A percentile compares a stretch with the other conserved stretches of the same genome.
Evolutionary conservation across 306 rosid species (phyloP).

Genomic region (Prunus campanulata): DNA sequence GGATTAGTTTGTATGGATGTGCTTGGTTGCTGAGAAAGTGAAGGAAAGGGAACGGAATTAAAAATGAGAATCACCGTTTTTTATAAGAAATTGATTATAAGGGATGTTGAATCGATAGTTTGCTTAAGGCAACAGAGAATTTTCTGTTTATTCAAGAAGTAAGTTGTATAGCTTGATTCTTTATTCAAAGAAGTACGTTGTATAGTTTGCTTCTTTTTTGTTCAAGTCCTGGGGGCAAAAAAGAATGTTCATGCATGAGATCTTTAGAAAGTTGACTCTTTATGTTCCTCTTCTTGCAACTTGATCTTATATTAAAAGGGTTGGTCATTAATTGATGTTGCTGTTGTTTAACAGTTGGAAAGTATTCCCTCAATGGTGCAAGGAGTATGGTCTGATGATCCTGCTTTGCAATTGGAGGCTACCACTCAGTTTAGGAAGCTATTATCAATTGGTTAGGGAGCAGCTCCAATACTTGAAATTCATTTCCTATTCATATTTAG

Average conservation of each 20-base stretch:
- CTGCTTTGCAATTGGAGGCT: slow-evolving; percentile 54
- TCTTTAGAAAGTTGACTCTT: background rate
- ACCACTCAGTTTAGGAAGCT: slow-evolving; percentile 61
- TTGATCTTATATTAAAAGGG: background rate
- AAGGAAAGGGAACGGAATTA: background rate
- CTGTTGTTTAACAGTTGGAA: slow-evolving; percentile 38
- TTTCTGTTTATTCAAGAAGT: background rate
- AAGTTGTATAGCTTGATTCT: background rate
- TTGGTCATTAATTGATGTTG: slow-evolving; percentile 1
- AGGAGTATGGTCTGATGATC: slow-evolving; percentile 55
- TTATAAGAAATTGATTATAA: background rate
- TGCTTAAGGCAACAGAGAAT: background rate
- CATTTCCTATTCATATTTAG: background rate
- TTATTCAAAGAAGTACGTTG: background rate
- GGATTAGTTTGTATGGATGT: background rate
- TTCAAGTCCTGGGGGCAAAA: background rate
- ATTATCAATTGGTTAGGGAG: slow-evolving; percentile 49
- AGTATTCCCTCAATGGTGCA: slow-evolving; percentile 57
- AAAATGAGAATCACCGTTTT: background rate
- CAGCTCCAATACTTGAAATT: background rate
- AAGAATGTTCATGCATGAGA: background rate
- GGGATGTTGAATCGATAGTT: background rate
- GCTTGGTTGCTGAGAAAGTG: slow-evolving; percentile 6
- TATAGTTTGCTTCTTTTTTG: background rate
- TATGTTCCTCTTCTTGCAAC: background rate